Evolutionary conservation across 2,329 filamentous ascomycete genomes (phyloP), one percentile per base, ranked within the genome.

Genomic region (Colletotrichum abscissum): DNA sequence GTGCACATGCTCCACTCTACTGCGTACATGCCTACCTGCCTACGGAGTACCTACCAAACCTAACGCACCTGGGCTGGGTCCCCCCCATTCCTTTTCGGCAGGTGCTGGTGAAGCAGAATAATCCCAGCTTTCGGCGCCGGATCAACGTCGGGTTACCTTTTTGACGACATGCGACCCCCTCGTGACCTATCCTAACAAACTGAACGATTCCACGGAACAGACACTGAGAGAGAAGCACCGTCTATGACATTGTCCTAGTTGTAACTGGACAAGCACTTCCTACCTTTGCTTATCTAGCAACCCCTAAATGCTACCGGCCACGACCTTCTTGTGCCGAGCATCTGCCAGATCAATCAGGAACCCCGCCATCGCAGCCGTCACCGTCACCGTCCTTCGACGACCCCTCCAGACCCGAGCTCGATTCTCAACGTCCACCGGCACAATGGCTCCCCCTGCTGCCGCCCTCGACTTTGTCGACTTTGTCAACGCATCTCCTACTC

Each of bases 401-500:
- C 59, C 69, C 57, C 35, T 70, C 35, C 66, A 62, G 16, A 8
- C 62, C 46, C 38, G 55, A 63, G 42, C 57, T 63, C 63, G 26
- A 67, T 79, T 82, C 75, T 80, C 78, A 65, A 80, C 80, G 55
- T 78, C 81, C 1, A 63, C 78, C 72, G 76, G 75, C 79, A 83
- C 73, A 78, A 90, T 90, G 89, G 84, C 87, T 62, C 85, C 88
- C 63, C 85, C 86, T 46, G 82, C 87, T 77, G 84, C 90, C 67
- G 94, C 94, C 67, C 86, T 93, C 84, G 94, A 97, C 87, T 98
- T 98, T 83, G 85, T 98, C 80, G 93, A 94, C 84, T 98, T 98
- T 85, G 92, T 98, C 82, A 97, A 98, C 84, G 94, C 92, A 75
- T 98, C 95, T 72, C 97, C 97, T 14, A 97, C 95, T 66, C 96